Conservation (phyloP, 345 rosid genomes). For the Boechera stricta region DNA sequence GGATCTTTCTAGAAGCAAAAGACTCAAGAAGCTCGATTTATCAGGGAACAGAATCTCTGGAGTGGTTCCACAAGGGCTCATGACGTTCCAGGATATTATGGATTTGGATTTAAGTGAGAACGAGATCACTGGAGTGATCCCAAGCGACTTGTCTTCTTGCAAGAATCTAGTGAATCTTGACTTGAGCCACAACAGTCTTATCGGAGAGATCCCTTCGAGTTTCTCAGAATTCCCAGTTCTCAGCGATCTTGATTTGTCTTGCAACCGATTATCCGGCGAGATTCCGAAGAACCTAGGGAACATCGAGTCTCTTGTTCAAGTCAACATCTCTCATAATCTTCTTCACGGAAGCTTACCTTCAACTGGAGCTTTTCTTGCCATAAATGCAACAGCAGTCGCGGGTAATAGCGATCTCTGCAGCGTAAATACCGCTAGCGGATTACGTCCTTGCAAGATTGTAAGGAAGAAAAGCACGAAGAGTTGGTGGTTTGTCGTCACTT, state of each 20-base stretch:
- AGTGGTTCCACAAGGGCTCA: slow-evolving; percentile 52
- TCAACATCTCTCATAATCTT: slow-evolving; percentile 69
- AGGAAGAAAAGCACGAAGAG: slow-evolving; percentile 28
- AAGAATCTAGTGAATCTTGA: slow-evolving; percentile 75
- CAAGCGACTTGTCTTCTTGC: slow-evolving; percentile 68
- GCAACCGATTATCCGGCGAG: slow-evolving; percentile 66
- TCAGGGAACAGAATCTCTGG: slow-evolving; percentile 71
- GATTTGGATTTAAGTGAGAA: slow-evolving; percentile 64
- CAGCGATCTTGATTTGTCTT: slow-evolving; percentile 77
- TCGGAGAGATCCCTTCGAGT: slow-evolving; percentile 62
- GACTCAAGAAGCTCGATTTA: slow-evolving; percentile 67
- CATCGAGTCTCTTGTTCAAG: slow-evolving; percentile 60
- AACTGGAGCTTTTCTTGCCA: slow-evolving; percentile 79
- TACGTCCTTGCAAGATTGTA: slow-evolving; percentile 64
- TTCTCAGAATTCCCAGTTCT: slow-evolving; percentile 65
- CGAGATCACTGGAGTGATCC: slow-evolving; percentile 67
- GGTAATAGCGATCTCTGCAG: slow-evolving; percentile 71
- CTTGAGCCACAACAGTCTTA: slow-evolving; percentile 74
- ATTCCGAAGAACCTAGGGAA: slow-evolving; percentile 61
- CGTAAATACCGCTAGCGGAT: slow-evolving; percentile 33
- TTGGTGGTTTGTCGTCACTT: slow-evolving; percentile 61
- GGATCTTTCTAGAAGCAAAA: slow-evolving; percentile 57
- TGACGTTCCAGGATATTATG: slow-evolving; percentile 58
- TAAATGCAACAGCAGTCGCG: slow-evolving; percentile 65
- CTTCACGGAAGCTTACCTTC: slow-evolving; percentile 71